Base-by-base conservation (phyloP, 1,139 yeast genomes). In the Pichia sp. region DNA sequence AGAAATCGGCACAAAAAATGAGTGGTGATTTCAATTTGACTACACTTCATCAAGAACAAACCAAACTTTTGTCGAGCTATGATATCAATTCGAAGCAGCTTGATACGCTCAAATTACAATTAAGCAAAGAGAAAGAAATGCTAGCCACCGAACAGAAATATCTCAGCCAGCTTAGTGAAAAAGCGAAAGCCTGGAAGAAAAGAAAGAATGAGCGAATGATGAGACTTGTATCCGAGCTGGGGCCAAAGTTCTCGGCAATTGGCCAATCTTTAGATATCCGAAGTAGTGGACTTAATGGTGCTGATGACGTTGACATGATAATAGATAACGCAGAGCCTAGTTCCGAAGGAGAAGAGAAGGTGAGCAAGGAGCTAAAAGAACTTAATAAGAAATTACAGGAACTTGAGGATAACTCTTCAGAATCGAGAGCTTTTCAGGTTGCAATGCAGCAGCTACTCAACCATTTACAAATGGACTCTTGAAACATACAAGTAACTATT, bases 41-140 rank as follows among this genome's bases (percentile, higher is more conserved):
- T 8, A 20, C 33, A 6, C 15, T 44, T n/a, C 37, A 32, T 24
- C 45, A 43, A 6, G 52, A 51, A 21, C 49, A 42, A 20, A 31
- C 32, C 2, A 28, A 52, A 18, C 37, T 54, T 8, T 44, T 42
- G 12, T 36, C 50, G 6, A 45, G 52, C 25, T 47, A 51, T 24
- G 49, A 49, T 30, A 53, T 50, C 5, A 52, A 49, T 26, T 31
- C 49, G 9, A 41, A 41, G 22, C 58, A 54, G 32, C 30, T 52
- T 13, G 53, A 51, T 16, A 41, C 36, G 11, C 39, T 55, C 6
- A 27, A 44, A 6, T 33, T 33, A 10, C 51, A 54, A 30, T 37
- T 45, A 10, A 35, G 43, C 13, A 39, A 40, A 21, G 57, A 53
- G 34, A 34, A 42, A 18, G 44, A 44, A 9, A 28, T 29, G 17